Evolutionary conservation across 345 rosid genomes (phyloP).

Genomic region (Murraya koenigii): DNA sequence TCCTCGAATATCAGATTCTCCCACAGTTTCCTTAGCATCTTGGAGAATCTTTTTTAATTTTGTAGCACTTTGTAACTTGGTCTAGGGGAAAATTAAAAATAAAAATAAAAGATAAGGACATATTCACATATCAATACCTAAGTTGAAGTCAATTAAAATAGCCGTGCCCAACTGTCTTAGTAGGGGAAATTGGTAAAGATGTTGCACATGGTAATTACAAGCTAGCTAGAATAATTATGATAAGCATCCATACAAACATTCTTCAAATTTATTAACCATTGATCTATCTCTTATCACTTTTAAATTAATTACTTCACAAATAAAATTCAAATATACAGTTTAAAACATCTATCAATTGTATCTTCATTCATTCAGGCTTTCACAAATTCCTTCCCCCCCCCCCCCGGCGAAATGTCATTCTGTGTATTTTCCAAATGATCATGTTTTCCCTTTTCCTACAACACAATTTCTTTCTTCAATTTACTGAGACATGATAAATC

Average conservation of each 20-base stretch:
- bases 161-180: neutral
- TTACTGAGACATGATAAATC: neutral
- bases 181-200: neutral
- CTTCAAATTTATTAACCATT: neutral
- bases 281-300: neutral
- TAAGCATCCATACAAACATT: neutral
- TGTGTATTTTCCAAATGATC: neutral
- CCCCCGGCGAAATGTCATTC: neutral
- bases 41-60: slow-evolving; percentile 93
- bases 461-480: neutral
- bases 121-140: neutral
- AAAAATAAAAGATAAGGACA: neutral
- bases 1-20: slow-evolving; percentile 69
- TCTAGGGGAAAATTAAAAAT: slow-evolving; percentile 34
- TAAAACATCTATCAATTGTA: neutral
- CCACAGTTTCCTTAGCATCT: slow-evolving; percentile 81
- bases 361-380: neutral
- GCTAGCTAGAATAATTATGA: neutral
- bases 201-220: neutral
- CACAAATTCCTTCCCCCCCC: too few species aligned
- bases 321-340: neutral
- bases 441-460: neutral
- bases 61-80: slow-evolving; percentile 72
- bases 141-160: neutral
- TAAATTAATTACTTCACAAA: neutral